Base-by-base conservation (phyloP, 768 basidiomycete genomes). In the Tubosaeta sp. region DNA sequence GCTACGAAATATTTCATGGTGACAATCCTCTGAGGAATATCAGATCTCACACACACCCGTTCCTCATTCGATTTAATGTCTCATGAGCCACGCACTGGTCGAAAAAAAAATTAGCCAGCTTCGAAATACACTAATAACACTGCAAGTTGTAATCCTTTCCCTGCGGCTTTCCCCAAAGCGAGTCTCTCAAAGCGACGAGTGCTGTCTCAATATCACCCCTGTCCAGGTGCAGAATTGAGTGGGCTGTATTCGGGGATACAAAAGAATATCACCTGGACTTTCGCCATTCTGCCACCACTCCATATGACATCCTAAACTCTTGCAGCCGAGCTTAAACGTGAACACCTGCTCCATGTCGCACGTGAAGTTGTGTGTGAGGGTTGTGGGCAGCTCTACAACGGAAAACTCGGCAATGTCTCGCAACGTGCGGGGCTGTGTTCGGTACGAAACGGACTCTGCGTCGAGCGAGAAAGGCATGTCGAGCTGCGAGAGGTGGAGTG, bases 201-300 rank as follows among this genome's bases (percentile, higher is more conserved):
- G 14, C 22, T 49, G 48, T 32, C 10, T 41, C 38, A 49, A 22
- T n/a, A 17, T 41, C 9, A 49, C 19, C n/a, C 48, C 48, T 49
- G 29, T 11, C 32, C 22, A n/a, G 3, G 32, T n/a, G 17, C 47
- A 14, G 31, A 29, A 25, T 6, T 49, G 14, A 49, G 29, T 22
- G 9, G 7, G 4, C 3, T 19, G 26, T 13, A 16, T 26, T 41
- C 26, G 11, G 27, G 12, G 39, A 33, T 33, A 16, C 14, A 12
- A 10, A 31, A 14, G 13, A 34, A 9, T 32, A n/a, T 26, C 16
- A 53, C 52, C 52, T 53, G 46, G 46, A 38, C 19, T 11, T 31
- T 22, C 46, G n/a, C 6, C 10, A 17, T 43, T 27, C 19, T 53
- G 52, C 52, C 46, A 53, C 46, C 46, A 53, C 26, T 53, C 52